A percentile compares a stretch with the other conserved stretches of the same genome.
These are phyloP conservation scores for Zhuliangozyma parablackwelliae DNA, from an alignment of 1,139 yeast species.

Conservation along the genomic window DNA sequence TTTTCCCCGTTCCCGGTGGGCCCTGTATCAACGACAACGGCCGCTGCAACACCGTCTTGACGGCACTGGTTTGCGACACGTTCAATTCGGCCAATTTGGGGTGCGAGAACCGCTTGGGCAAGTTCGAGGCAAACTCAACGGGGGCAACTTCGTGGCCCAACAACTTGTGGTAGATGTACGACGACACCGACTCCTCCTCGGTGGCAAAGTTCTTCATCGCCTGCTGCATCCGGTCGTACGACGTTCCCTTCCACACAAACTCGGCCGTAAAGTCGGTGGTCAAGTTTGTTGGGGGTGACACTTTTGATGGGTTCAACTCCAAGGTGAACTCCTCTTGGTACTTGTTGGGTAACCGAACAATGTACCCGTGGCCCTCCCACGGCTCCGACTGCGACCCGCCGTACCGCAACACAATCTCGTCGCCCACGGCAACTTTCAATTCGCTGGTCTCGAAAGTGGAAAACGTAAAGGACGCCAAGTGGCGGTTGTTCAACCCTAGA, in stretches of 20 bases:
- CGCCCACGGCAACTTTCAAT: constrained; percentile 80
- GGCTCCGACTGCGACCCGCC: constrained; percentile 44
- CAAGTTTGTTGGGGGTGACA: constrained; percentile 59
- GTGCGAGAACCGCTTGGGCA: constrained; percentile 62
- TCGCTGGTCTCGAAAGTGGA: constrained; percentile 65
- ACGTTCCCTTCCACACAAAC: constrained; percentile 84
- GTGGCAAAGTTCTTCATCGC: constrained; percentile 74
- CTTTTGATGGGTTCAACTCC: constrained; percentile 48
- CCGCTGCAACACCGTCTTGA: constrained; percentile 61
- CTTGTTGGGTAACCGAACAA: constrained; percentile 68
- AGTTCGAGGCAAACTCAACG: constrained; percentile 52
- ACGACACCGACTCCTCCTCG: constrained; percentile 67
- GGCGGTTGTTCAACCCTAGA: constrained; percentile 58
- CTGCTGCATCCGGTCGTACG: constrained; percentile 79
- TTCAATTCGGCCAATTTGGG: constrained; percentile 70
- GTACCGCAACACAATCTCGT: constrained; percentile 66
- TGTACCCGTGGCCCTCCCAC: constrained; percentile 75
- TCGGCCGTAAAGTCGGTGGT: constrained; percentile 76
- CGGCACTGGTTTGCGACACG: constrained; percentile 76
- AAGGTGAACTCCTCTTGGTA: constrained; percentile 67
- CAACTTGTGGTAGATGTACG: constrained; percentile 72
- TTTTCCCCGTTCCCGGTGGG: constrained; percentile 98
- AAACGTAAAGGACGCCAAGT: constrained; percentile 65
- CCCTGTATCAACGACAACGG: constrained; percentile 91
- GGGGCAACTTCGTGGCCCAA: constrained; percentile 78